These are phyloP conservation scores for Daldinia eschscholtzii DNA, from an alignment of 2,329 filamentous ascomycete species.

Conservation along the genomic window DNA sequence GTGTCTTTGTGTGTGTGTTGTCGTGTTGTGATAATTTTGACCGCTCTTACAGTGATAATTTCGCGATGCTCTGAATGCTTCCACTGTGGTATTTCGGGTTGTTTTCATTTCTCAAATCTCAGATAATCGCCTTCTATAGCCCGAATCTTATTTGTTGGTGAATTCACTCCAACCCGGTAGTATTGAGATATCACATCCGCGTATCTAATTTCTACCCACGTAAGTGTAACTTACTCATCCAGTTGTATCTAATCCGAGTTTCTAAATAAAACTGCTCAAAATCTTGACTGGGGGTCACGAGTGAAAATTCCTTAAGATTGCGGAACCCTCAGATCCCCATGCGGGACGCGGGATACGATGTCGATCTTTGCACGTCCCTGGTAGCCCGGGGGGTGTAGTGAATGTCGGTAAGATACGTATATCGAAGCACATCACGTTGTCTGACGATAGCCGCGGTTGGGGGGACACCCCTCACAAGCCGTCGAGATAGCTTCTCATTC, in stretches of 20 bases:
- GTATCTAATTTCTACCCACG: not conserved
- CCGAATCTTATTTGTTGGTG: not conserved
- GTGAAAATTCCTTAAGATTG: not conserved
- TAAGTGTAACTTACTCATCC: not conserved
- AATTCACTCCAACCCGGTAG: not conserved
- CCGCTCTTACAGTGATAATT: not conserved
- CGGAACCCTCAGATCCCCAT: slow-evolving; percentile 1
- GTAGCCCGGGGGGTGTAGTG: not conserved
- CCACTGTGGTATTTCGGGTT: not conserved
- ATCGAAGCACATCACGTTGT: slow-evolving; percentile 9
- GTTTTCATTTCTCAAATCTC: not conserved
- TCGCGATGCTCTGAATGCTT: not conserved
- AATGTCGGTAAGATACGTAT: slow-evolving; percentile 8
- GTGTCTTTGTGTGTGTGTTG: not conserved
- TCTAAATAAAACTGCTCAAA: not conserved
- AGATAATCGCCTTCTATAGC: not conserved
- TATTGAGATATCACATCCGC: not conserved
- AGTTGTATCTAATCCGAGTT: not conserved
- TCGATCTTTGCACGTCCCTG: slow-evolving; percentile 11
- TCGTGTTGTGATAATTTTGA: slow-evolving; percentile 1
- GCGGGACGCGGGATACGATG: slow-evolving; percentile 10
- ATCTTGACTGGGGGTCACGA: not conserved
- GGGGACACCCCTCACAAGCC: not conserved
- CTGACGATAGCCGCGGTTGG: not conserved
- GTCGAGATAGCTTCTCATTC: not conserved